Evolutionary conservation across 2,329 filamentous ascomycete species (phyloP).

Genomic region (Fusarium lateritium): DNA sequence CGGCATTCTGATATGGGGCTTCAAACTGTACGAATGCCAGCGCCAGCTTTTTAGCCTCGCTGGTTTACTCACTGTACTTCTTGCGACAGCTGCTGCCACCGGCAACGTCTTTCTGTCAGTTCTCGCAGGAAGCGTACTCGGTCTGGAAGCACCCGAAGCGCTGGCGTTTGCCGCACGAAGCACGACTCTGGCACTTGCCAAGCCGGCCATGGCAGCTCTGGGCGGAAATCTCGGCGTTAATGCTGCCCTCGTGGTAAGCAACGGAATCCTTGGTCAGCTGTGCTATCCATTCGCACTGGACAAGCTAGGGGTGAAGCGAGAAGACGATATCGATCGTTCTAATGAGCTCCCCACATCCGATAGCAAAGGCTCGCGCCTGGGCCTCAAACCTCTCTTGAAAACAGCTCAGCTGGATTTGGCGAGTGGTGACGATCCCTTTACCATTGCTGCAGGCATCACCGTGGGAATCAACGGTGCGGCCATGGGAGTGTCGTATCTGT

Average conservation of each 20-base stretch:
- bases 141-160: constrained; percentile 54
- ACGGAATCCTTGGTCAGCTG: constrained; percentile 63
- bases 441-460: constrained; percentile 66
- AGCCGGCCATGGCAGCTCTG: constrained; percentile 62
- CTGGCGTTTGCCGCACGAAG: constrained; percentile 66
- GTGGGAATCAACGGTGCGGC: constrained; percentile 72
- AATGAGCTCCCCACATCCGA: constrained; percentile 5
- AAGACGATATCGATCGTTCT: not conserved
- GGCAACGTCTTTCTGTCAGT: constrained; percentile 62
- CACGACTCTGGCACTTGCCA: constrained; percentile 65
- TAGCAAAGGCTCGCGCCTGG: constrained; percentile 4
- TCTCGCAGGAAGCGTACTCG: constrained; percentile 54
- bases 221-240: constrained; percentile 63
- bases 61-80: constrained; percentile 57
- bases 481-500: constrained; percentile 72
- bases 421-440: constrained; percentile 52
- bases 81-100: constrained; percentile 56
- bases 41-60: constrained; percentile 60
- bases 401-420: constrained; percentile 27
- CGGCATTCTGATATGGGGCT: constrained; percentile 67
- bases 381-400: constrained; percentile 12
- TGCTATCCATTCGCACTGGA: constrained; percentile 56
- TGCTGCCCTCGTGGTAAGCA: constrained; percentile 66
- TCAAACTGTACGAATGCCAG: constrained; percentile 68
- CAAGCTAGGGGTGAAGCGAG: constrained; percentile 47